Conservation (phyloP, 345 rosid species). For the Eucalyptus melliodora region DNA sequence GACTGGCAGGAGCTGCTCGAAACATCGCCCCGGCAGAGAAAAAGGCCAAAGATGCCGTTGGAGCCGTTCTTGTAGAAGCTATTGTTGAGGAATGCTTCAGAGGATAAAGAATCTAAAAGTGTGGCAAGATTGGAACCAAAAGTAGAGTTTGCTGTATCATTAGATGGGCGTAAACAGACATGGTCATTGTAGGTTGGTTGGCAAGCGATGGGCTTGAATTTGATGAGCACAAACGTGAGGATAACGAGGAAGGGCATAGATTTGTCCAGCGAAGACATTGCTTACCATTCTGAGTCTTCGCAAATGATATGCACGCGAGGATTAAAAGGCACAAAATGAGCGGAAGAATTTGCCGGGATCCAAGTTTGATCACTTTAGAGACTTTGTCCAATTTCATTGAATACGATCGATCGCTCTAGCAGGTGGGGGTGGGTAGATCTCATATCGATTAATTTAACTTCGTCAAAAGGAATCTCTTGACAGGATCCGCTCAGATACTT, state of each 20-base stretch:
- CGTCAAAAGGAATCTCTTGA: neutral
- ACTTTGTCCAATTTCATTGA: neutral
- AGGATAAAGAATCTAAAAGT: slow-evolving; percentile 1
- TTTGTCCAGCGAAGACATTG: neutral
- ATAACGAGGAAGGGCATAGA: neutral
- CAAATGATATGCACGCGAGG: neutral
- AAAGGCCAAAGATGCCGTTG: slow-evolving; percentile 3
- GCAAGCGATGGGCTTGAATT: neutral
- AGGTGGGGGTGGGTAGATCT: neutral
- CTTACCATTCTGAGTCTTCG: neutral
- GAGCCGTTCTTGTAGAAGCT: slow-evolving; percentile 1
- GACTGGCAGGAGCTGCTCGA: neutral
- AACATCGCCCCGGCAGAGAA: slow-evolving; percentile 23
- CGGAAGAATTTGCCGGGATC: neutral
- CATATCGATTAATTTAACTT: neutral
- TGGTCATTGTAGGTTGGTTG: neutral
- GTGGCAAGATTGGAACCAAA: neutral
- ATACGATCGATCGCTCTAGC: neutral
- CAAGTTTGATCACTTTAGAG: neutral
- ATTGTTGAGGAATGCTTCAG: neutral
- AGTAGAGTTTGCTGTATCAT: neutral
- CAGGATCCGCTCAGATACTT: neutral
- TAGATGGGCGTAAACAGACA: neutral
- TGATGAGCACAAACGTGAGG: neutral
- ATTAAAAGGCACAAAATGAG: neutral